Base-by-base conservation (phyloP, 1,284 basidiomycete species). In the Ustilago sp. region DNA sequence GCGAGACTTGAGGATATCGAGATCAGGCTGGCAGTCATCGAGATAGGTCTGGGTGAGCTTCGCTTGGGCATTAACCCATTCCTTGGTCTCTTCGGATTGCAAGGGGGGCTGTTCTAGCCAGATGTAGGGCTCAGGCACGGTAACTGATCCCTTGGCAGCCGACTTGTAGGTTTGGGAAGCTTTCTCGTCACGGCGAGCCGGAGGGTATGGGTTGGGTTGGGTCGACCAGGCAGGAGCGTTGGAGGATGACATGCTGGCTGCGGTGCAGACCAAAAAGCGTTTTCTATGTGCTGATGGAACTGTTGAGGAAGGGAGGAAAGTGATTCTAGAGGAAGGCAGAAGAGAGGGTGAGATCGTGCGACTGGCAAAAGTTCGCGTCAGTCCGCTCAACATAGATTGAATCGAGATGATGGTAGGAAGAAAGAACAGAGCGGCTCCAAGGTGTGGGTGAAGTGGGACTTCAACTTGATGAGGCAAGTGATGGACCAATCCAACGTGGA, bases 31-130 rank as follows among this genome's bases (percentile, higher is more conserved):
- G 54, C 77, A 84, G 31, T 65, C 68, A 2, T 71, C 65, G 41
- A 84, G 50, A 69, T 85, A 85, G 32, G 17, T 45, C 34, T 76
- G 35, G 15, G 83, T 80, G 35, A 83, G 80, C 35, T 70, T 73
- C 19, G 82, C 82, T 61, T 86, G 84, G 0, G 76, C 80, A 38
- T 75, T 59, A 3, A 82, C 77, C 77, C 78, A 86, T 2, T 74
- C 74, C 51, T 80, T 82, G 50, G 84, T 86, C 63, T 86, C 83
- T 23, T 68, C 28, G 28, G 77, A 80, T 56, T 85, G 77, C 4
- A 74, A 80, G 19, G 83, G 80, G 3, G 84, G 84, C 53, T 70
- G 71, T 60, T 86, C 83, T 36, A 86, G 80, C 83, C 83, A 86
- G 55, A 75, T 66, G 70, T 86, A 86, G 17, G 84, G 84, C 17